Evolutionary conservation across 2,329 filamentous ascomycete species (phyloP), one percentile per base, ranked within the genome.

Genomic region (Trichoderma aggressivum): DNA sequence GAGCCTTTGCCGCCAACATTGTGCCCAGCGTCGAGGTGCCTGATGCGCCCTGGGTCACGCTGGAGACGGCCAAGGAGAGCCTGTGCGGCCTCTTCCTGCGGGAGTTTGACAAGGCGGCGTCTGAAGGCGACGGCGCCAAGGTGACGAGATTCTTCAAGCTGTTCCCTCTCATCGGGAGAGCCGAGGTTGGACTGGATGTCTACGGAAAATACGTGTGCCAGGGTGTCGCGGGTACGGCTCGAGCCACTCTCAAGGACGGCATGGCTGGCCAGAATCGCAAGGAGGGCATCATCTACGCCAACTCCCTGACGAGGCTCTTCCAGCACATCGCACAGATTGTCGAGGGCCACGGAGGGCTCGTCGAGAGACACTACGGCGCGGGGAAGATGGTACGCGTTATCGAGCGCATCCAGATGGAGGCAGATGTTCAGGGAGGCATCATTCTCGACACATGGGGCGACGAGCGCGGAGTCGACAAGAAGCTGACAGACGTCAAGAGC

Each of bases 141-240:
- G 93, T 99, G 67, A 98, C 96, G 1, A 87, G 96, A 55, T 99
- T 99, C 84, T 99, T 99, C 84, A 99, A 99, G 84, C 85, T 99
- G 47, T 99, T 99, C 77, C 96, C 96, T 18, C 84, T 99, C 43
- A 98, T 99, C 78, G 94, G 92, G 16, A 88, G 94, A 73, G 91
- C 93, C 3, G 93, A 97, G 70, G 92, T 95, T 8, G 96, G 96
- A 0, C 81, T 99, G 70, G 95, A 99, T 81, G 93, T 97, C 3
- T 99, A 99, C 80, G 96, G 96, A 1, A 89, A 91, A 75, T 99
- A 98, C 80, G 95, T 99, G 34, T 99, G 96, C 78, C 93, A 97
- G 80, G 96, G 96, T 18, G 95, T 99, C 47, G 94, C 95, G 7
- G 89, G 91, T 18, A 89, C 92, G 67, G 96, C 96, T 24, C 89